A percentile compares a stretch with the other conserved stretches of the same genome.
Conservation (phyloP, 2,329 filamentous ascomycete genomes). For the Coniochaeta sp. region DNA sequence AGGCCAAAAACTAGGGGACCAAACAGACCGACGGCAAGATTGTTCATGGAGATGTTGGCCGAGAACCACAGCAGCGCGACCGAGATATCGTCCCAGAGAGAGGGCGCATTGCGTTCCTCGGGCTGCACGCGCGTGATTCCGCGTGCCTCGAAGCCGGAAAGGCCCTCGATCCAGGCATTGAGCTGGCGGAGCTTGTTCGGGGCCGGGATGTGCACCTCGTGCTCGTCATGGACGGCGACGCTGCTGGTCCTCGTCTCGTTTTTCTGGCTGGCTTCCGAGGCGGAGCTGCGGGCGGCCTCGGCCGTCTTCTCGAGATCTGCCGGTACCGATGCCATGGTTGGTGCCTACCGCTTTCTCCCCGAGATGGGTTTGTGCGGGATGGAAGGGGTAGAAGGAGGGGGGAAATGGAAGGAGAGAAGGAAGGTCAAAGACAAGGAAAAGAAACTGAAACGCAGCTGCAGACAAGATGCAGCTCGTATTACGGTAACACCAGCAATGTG, state of each 20-base stretch:
- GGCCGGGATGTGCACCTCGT: conserved; percentile 1
- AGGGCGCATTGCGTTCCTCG: conserved; percentile 25
- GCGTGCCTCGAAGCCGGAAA: conserved; percentile 29
- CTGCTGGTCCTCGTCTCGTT: background rate
- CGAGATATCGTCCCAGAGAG: conserved; percentile 25
- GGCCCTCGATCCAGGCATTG: conserved; percentile 19
- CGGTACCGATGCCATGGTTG: background rate
- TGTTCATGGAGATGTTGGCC: conserved; percentile 35
- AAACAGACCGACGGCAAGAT: conserved; percentile 24
- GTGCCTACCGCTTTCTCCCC: background rate
- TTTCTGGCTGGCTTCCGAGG: background rate
- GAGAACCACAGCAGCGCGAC: conserved; percentile 35
- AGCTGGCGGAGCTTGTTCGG: conserved; percentile 8
- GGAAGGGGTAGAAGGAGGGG: background rate
- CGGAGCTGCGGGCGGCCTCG: background rate
- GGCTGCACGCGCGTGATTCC: conserved; percentile 30
- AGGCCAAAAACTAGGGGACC: conserved; percentile 20
- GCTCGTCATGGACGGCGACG: background rate
- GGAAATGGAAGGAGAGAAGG: background rate
- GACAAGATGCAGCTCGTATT: background rate
- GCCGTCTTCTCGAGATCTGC: conserved; percentile 2
- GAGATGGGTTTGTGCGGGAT: background rate
- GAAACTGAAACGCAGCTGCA: background rate
- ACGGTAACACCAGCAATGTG: background rate
- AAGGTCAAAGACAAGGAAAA: background rate